phyloP scores from a whole-genome alignment of 2,329 filamentous ascomycete genomes.

The Mycocentrospora acerina region DNA sequence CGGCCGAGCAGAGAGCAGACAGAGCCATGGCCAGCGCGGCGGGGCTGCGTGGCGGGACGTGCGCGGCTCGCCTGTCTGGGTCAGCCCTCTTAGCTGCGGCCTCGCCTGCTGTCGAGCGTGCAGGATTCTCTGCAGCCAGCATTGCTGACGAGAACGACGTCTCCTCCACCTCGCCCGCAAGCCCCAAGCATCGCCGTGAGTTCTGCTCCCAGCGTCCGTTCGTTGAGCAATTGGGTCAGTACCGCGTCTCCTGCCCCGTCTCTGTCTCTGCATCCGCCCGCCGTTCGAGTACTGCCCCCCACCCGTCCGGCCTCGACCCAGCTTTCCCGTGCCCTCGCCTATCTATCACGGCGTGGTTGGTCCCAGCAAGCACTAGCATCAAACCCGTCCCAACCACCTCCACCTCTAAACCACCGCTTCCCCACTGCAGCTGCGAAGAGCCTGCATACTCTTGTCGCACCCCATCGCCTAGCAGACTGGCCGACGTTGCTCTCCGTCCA shows the following conservation, averaged over 20 bases:
- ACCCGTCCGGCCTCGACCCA: constrained; percentile 23
- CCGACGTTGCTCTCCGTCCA: constrained; percentile 12
- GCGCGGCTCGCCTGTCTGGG: constrained; percentile 40
- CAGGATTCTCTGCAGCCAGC: constrained; percentile 43
- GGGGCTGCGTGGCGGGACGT: constrained; percentile 37
- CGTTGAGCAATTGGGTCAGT: constrained; percentile 31
- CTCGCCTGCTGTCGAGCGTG: constrained; percentile 41
- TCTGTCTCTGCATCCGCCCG: constrained; percentile 4
- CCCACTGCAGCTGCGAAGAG: constrained; percentile 33
- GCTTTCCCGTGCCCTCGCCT: constrained; percentile 42
- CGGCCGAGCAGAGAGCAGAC: constrained; percentile 28
- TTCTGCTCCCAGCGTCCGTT: constrained; percentile 21
- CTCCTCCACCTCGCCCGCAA: constrained; percentile 25
- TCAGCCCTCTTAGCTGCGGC: constrained; percentile 45
- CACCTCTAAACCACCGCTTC: constrained; percentile 42
- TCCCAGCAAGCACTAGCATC: constrained; percentile 39
- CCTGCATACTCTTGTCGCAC: constrained; percentile 22
- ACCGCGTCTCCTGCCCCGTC: not conserved
- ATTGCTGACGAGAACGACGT: constrained; percentile 38
- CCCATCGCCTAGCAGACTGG: constrained; percentile 27
- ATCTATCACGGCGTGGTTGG: constrained; percentile 38
- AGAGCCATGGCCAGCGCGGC: constrained; percentile 4
- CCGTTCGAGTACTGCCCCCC: constrained; percentile 5
- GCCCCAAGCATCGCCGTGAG: constrained; percentile 14
- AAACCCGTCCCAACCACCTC: constrained; percentile 46